Evolutionary conservation across 306 rosid genomes (phyloP), one percentile per base, ranked within the genome.

Genomic region (Begonia peltatifolia): DNA sequence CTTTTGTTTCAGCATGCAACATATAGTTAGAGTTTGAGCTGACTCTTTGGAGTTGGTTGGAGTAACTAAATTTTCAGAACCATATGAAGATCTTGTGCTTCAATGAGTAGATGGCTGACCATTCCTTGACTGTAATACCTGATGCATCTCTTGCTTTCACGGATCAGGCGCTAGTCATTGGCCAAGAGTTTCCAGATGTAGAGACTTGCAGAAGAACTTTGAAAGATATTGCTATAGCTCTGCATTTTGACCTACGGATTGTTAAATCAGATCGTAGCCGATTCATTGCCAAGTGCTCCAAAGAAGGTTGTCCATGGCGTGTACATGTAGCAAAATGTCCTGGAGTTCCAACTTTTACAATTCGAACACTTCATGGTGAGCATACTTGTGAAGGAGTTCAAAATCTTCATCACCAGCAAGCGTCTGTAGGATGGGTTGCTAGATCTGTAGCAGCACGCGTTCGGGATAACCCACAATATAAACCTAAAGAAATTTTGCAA

Each of bases 401-500:
- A 41, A 77, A 85, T 65, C 97, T 85, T 73, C 97, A 90, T 71
- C 97, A 90, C 56, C 97, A 90, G 76, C 97, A 90, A 65, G 97
- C 97, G 48, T 90, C 97, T n/a, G 97, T 90, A 11, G 95, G 95
- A 57, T 90, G 97, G 97, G 97, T 90, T 74, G 97, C 97, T 68
- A 76, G 97, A 71, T 90, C 95, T 52, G 97, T 90, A n/a, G 94
- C 84, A 60, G 74, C 94, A 54, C 87, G 93, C 52, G 71, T 90
- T 63, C 77, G 95, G 72, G 95, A 90, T 71, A 90, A 90, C 70
- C 97, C 97, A 9, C 95, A 78, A 55, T 80, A 78, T 76, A 90
- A 90, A 60, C 97, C 97, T 46, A 85, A 90, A 65, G 97, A 90
- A 71, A 90, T 90, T 61, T 67, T 90, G 53, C 87, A 87, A 65